Evolutionary conservation across 345 rosid species (phyloP).

Genomic region (Heritiera littoralis): DNA sequence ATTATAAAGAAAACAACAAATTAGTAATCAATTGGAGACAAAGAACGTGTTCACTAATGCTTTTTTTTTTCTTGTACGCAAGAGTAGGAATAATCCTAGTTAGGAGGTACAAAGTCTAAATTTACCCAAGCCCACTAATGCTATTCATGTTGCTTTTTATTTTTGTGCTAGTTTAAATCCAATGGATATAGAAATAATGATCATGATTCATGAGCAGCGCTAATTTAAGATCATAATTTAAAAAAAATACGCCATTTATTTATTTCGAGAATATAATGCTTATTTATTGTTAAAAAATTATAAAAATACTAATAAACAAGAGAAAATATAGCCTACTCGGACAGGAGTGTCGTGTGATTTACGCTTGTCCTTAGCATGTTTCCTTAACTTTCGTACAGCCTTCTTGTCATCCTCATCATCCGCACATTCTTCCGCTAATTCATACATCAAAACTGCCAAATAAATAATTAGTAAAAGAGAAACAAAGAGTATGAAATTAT

Average conservation of each 20-base stretch:
- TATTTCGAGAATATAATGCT: neutral
- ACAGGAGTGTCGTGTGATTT: constrained; percentile 36
- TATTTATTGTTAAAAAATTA: neutral
- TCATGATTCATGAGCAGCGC: neutral
- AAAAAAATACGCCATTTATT: neutral
- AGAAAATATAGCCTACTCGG: constrained; percentile 24
- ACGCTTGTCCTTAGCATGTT: constrained; percentile 40
- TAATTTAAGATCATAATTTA: neutral
- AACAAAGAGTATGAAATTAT: neutral
- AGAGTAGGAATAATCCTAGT: too few species aligned
- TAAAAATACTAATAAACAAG: neutral
- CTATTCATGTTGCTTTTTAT: neutral
- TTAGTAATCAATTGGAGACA: neutral
- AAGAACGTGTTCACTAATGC: neutral
- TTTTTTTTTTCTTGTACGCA: too few species aligned
- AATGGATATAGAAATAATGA: neutral
- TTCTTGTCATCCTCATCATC: constrained; percentile 58
- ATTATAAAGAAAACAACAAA: neutral
- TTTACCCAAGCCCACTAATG: neutral
- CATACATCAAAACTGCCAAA: constrained; percentile 29
- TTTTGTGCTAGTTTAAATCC: neutral
- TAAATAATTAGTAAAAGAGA: neutral
- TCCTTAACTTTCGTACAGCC: constrained; percentile 41
- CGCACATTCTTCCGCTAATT: constrained; percentile 57
- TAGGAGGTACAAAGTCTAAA: too few species aligned